phyloP scores from a whole-genome alignment of 345 rosid species.

The Raphanus sativus region DNA sequence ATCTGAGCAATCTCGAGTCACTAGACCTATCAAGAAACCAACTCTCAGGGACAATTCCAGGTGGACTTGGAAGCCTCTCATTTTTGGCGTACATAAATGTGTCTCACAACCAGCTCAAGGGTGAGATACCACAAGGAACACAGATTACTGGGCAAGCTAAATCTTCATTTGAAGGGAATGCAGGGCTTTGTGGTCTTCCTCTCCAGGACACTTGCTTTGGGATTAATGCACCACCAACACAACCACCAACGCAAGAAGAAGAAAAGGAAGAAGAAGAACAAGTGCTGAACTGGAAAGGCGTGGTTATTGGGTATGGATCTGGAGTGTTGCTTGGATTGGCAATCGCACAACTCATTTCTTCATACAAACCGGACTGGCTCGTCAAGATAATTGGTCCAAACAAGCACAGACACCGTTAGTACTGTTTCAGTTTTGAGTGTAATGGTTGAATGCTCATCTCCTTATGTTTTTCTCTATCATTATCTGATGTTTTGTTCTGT shows the following conservation, averaged over 20 bases:
- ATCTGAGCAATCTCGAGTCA: background rate
- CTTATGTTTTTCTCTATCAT: background rate
- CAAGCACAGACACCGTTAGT: background rate
- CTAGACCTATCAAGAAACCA: background rate
- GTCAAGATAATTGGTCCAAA: background rate
- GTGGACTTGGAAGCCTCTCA: background rate
- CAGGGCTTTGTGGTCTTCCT: background rate
- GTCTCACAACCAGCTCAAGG: background rate
- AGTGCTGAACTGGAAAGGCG: background rate
- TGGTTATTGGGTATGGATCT: background rate
- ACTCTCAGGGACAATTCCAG: background rate
- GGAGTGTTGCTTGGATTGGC: background rate
- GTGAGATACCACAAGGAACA: background rate
- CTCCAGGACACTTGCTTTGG: background rate
- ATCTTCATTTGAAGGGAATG: background rate
- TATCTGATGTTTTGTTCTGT: background rate
- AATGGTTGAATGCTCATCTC: background rate
- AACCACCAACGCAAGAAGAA: background rate
- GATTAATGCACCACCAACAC: background rate
- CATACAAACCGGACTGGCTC: constrained; percentile 10
- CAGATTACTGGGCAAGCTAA: background rate
- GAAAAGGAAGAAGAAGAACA: background rate
- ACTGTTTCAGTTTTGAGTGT: background rate
- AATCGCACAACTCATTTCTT: background rate
- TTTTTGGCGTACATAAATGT: background rate